Base-by-base conservation (phyloP, 257 asterid genomes). In the Mitragyna speciosa region DNA sequence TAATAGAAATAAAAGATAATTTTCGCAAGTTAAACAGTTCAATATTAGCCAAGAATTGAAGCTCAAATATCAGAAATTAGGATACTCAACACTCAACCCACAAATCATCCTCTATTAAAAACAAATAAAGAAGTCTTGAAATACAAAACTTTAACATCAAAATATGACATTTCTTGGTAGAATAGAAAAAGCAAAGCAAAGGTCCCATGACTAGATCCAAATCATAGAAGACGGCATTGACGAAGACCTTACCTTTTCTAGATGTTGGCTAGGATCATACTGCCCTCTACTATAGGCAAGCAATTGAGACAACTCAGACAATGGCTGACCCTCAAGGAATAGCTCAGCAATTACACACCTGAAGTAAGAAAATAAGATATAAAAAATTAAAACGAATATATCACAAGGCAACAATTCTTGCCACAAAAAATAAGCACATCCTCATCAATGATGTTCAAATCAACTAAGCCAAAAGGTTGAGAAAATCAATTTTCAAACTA, bases 291-390 rank as follows among this genome's bases (percentile, higher is more conserved):
- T 94, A 87, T 96, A 96, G 45, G 99, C 92, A 86, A 94, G 99
- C 82, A 96, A 87, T 81, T 96, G 99, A 81, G 99, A 92, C 87
- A 94, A 89, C 85, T 96, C 99, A 83, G 94, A 96, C 84, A 96
- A 84, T 36, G 98, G 97, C 82, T 94, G 99, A 79, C 99, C 98
- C 89, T 96, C 99, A 76, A 94, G 96, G 85, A 96, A 96, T 85
- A 96, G 98, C 93, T 96, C 99, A 66, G 97, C 99, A 85, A 96
- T 90, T 83, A 96, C 99, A 89, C 99, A 96, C 88, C 99, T 96
- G 93, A 84, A 81, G 73, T 82, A 85, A 83, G 79, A 78, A 71
- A 79, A 77, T 63, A 47, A 39, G 66, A 76, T 48, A 81, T 61
- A 76, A 68, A 75, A 36, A 73, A 26, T 73, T 52, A 79, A 69